Evolutionary conservation across 805 yeast genomes (phyloP), one percentile per base, ranked within the genome.

Genomic region (Clavispora vitiphila): DNA sequence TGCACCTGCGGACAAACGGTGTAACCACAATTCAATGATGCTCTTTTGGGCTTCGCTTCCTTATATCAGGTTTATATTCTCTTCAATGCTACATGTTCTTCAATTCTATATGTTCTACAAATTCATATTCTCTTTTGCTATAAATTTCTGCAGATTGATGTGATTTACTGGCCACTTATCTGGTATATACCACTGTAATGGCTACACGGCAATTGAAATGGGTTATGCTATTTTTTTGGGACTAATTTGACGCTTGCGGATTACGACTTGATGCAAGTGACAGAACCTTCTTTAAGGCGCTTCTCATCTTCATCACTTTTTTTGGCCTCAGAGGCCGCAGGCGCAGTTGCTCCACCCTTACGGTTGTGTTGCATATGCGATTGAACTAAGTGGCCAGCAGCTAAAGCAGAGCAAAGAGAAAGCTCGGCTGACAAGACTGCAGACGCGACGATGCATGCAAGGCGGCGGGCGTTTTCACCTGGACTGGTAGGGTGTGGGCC

Each of bases 371-470:
- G 81, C 99, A 93, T 93, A 66, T 93, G 99, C 53, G 96, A 84
- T 71, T 88, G 95, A 29, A 93, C 99, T 55, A 93, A 76, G 68
- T 93, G 99, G 37, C 99, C 99, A 22, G 98, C 98, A 8, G 98
- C 98, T 51, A 93, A 78, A 1, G 99, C 99, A 37, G 96, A 77
- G 68, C 96, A 85, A 53, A 93, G 76, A 2, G 98, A 91, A 42
- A 93, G 74, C 65, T 93, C 99, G 34, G 96, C 97, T 0, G 98
- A 96, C 54, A 93, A 77, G 15, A 93, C 99, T 26, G 95, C 90
- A 39, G 95, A 81, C 1, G 99, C 99, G 43, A 93, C 88, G 46
- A 91, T 78, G 57, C 82, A 80, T 11, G 99, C 98, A 54, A 93
- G 76, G 63, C 86, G 95, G 59, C 95, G 81, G 15, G 99, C 95